phyloP scores from a whole-genome alignment of 2,329 filamentous ascomycete genomes.

The Aspergillus amoenus region DNA sequence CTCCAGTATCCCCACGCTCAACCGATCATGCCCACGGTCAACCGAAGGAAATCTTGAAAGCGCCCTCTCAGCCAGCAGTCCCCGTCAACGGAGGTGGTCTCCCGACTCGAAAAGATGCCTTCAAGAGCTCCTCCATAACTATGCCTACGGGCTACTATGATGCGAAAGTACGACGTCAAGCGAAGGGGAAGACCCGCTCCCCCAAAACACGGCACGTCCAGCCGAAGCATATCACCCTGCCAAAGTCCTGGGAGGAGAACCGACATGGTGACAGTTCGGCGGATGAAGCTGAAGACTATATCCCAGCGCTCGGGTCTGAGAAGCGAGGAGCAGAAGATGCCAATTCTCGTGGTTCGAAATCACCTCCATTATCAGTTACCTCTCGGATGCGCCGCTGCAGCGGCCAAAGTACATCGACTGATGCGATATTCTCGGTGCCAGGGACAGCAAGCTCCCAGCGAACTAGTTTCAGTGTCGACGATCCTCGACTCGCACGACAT shows the following conservation, averaged over 20 bases:
- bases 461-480: conserved; percentile 34
- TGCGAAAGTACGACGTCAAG: conserved; percentile 27
- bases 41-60: conserved; percentile 15
- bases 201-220: not conserved
- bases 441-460: conserved; percentile 32
- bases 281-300: conserved; percentile 25
- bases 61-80: conserved; percentile 11
- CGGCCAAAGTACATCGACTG: conserved; percentile 30
- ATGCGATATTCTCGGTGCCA: conserved; percentile 25
- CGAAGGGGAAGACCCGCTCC: conserved; percentile 9
- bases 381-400: conserved; percentile 39
- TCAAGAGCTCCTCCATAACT: conserved; percentile 16
- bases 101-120: conserved; percentile 5
- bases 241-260: conserved; percentile 10
- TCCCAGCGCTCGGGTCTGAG: conserved; percentile 5
- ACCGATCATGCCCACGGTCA: conserved; percentile 10
- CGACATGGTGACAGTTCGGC: conserved; percentile 20
- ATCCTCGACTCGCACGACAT: conserved; percentile 23
- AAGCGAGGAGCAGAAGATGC: conserved; percentile 17
- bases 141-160: conserved; percentile 34
- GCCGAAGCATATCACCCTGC: conserved; percentile 1
- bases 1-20: not conserved
- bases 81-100: not conserved
- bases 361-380: conserved; percentile 37
- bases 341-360: conserved; percentile 30